Conservation (phyloP, 2,329 filamentous ascomycete genomes). For the Mycosphaerella sp. region DNA sequence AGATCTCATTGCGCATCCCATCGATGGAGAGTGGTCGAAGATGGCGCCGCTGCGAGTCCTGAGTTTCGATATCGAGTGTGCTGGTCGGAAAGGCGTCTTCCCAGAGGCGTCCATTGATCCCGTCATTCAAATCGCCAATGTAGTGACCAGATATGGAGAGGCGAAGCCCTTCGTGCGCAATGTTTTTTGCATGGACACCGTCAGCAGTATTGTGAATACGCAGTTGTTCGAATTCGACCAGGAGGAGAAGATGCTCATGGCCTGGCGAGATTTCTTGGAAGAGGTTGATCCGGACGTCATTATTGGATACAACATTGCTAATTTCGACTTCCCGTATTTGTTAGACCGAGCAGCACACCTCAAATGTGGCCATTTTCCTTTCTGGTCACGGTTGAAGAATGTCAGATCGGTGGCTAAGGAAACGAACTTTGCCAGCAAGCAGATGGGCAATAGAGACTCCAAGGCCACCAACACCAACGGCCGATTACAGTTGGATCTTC, state of each 20-base stretch:
- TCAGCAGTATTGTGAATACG: constrained; percentile 89
- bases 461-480: constrained; percentile 94
- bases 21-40: constrained; percentile 93
- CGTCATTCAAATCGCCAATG: constrained; percentile 96
- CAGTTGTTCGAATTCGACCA: constrained; percentile 76
- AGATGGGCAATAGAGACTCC: constrained; percentile 93
- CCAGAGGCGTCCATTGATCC: constrained; percentile 87
- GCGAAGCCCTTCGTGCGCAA: constrained; percentile 93
- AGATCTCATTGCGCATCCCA: constrained; percentile 78
- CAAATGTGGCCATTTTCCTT: constrained; percentile 73
- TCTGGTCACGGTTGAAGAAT: constrained; percentile 73
- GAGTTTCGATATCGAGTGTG: constrained; percentile 98
- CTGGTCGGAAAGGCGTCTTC: constrained; percentile 94
- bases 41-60: constrained; percentile 90
- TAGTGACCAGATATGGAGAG: constrained; percentile 91
- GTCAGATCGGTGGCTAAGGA: constrained; percentile 66
- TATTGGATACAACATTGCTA: constrained; percentile 97
- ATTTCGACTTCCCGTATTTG: constrained; percentile 97
- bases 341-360: constrained; percentile 80
- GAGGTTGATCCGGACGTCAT: constrained; percentile 94
- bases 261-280: constrained; percentile 84
- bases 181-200: constrained; percentile 90
- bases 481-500: constrained; percentile 80
- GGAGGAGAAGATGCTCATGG: constrained; percentile 84
- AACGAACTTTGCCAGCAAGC: constrained; percentile 90